These are phyloP conservation scores for Testicularia cyperi DNA, from an alignment of 1,284 basidiomycete genomes.

Conservation along the genomic window DNA sequence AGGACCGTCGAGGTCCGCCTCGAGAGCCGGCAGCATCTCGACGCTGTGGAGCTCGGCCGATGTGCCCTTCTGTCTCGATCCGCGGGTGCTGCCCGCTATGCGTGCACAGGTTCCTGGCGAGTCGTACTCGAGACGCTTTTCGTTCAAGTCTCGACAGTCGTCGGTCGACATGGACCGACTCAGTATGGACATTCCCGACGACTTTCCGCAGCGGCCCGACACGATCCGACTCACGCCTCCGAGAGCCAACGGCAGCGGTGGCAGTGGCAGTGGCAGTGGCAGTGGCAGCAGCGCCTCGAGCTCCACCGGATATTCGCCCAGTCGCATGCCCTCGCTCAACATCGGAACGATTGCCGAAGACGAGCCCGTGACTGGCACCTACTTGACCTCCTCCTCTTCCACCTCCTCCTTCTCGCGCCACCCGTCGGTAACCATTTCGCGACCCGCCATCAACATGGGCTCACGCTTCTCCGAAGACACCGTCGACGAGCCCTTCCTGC, in stretches of 20 bases:
- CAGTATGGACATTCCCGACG: conserved; percentile 34
- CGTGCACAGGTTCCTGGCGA: too few relatives aligned
- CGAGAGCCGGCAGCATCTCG: conserved; percentile 38
- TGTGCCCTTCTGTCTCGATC: conserved; percentile 46
- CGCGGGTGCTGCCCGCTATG: conserved; percentile 7
- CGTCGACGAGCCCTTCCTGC: conserved; percentile 15
- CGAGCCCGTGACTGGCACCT: conserved; percentile 1
- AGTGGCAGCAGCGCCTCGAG: too few relatives aligned
- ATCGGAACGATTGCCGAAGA: conserved; percentile 32
- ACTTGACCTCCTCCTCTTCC: conserved; percentile 3
- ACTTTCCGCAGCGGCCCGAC: conserved; percentile 23
- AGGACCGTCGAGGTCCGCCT: conserved; percentile 15
- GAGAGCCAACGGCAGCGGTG: conserved; percentile 6
- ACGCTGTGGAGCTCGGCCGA: conserved; percentile 53
- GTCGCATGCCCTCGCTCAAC: conserved; percentile 17
- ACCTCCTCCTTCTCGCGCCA: conserved; percentile 9
- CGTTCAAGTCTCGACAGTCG: too few relatives aligned
- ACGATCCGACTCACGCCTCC: conserved; percentile 20
- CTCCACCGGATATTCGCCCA: conserved; percentile 3
- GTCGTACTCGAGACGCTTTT: too few relatives aligned
- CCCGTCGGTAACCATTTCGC: too few relatives aligned
- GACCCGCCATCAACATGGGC: conserved; percentile 10
- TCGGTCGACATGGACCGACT: conserved; percentile 1
- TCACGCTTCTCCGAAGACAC: conserved; percentile 35
- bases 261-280: conserved; percentile 6